Percentiles rank a stretch among this genome's conserved stretches.
Conservation (phyloP, 2,329 filamentous ascomycete species). For the Exophiala dermatitidis region DNA sequence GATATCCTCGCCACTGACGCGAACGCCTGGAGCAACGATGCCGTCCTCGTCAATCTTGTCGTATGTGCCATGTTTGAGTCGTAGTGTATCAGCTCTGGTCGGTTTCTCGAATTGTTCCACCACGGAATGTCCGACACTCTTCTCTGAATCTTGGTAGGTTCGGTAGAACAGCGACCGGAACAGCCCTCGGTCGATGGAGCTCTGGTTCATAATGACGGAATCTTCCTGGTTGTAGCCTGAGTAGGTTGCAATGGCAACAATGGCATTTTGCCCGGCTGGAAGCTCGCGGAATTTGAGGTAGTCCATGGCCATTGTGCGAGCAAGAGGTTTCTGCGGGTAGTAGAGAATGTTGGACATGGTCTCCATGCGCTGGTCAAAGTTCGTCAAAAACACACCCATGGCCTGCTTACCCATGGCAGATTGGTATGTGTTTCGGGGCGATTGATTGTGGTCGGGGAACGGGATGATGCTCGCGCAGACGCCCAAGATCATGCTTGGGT, state of each 20-base stretch:
- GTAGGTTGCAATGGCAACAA: slow-evolving; percentile 95
- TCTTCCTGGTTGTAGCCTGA: slow-evolving; percentile 99
- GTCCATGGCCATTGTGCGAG: slow-evolving; percentile 95
- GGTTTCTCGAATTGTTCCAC: slow-evolving; percentile 96
- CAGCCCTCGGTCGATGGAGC: slow-evolving; percentile 91
- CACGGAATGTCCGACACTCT: slow-evolving; percentile 86
- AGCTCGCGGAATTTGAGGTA: slow-evolving; percentile 97
- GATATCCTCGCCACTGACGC: slow-evolving; percentile 95
- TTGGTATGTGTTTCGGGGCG: slow-evolving; percentile 97
- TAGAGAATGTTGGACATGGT: slow-evolving; percentile 99
- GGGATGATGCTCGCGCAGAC: slow-evolving; percentile 99
- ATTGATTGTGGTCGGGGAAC: slow-evolving; percentile 97
- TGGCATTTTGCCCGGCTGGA: slow-evolving; percentile 94
- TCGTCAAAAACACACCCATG: slow-evolving; percentile 98
- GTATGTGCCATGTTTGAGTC: slow-evolving; percentile 81
- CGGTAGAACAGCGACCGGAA: slow-evolving; percentile 98
- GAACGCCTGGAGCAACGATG: slow-evolving; percentile 84
- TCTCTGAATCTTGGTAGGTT: slow-evolving; percentile 94
- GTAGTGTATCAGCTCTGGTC: slow-evolving; percentile 75
- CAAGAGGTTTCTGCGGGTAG: slow-evolving; percentile 95
- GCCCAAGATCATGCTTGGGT: slow-evolving; percentile 96
- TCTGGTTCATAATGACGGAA: slow-evolving; percentile 99
- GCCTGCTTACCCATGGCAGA: slow-evolving; percentile 99
- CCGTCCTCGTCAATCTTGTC: slow-evolving; percentile 97
- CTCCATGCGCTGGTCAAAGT: slow-evolving; percentile 95